Percentiles rank a stretch among this genome's conserved stretches.
Evolutionary conservation across 148 eudicot genomes (phyloP).

Genomic region (Diospyros kaki): DNA sequence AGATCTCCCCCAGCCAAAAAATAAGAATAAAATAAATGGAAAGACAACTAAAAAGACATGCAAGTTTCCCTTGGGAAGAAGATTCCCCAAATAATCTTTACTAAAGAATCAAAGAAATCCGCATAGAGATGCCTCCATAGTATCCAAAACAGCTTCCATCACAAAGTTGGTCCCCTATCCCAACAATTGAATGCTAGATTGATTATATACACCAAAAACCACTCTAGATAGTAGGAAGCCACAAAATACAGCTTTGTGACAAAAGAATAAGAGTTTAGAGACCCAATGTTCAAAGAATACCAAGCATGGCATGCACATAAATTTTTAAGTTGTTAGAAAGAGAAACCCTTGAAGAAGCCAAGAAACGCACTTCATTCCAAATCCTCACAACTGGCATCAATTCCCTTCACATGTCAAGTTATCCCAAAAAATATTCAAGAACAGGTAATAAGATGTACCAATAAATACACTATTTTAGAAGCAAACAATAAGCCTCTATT

Average conservation of each 20-base stretch:
- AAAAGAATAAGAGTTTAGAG: background rate
- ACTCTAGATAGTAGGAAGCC: constrained; percentile 1
- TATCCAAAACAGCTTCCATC: background rate
- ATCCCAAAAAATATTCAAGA: background rate
- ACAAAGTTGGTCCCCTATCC: background rate
- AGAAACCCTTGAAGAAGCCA: constrained; percentile 1
- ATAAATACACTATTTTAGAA: too few species aligned
- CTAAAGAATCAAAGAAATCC: constrained; percentile 1
- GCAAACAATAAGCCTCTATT: too few species aligned
- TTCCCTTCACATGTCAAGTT: background rate
- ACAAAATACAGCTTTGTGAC: constrained; percentile 1
- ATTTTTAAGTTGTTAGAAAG: background rate
- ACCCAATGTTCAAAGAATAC: background rate
- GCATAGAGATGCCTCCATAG: background rate
- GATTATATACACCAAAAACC: constrained; percentile 1
- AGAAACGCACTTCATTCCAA: background rate
- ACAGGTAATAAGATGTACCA: background rate
- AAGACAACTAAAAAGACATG: too few species aligned
- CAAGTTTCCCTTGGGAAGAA: too few species aligned
- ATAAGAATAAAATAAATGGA: background rate
- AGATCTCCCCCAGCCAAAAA: background rate
- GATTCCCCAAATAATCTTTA: background rate
- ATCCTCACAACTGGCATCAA: background rate
- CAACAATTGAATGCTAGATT: background rate
- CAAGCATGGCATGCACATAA: background rate